Evolutionary conservation across 495 filamentous ascomycete species (phyloP).

Genomic region (Penicillium bialowiezense): DNA sequence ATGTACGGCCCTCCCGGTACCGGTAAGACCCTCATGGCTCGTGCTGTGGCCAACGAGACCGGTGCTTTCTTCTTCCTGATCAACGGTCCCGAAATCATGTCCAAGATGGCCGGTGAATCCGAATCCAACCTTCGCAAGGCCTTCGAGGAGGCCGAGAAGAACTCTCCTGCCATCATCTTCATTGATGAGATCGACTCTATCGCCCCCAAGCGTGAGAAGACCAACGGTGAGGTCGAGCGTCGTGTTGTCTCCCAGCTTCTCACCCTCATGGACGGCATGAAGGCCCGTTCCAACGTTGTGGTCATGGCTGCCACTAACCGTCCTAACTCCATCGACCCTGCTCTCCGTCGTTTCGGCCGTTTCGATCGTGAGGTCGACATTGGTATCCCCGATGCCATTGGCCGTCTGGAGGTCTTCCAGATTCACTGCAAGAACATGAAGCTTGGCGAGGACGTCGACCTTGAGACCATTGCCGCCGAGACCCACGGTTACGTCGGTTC

Average conservation of each 20-base stretch:
- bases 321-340: constrained; percentile 94
- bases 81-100: constrained; percentile 99
- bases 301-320: constrained; percentile 99
- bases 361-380: constrained; percentile 99
- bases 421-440: constrained; percentile 99
- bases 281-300: constrained; percentile 95
- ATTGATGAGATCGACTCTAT: constrained; percentile 99
- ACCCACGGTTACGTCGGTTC: constrained; percentile 99
- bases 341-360: constrained; percentile 88
- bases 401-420: constrained; percentile 96
- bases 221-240: constrained; percentile 97
- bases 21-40: constrained; percentile 98
- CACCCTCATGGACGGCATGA: constrained; percentile 99
- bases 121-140: constrained; percentile 97
- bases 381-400: constrained; percentile 95
- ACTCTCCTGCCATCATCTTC: constrained; percentile 98
- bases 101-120: constrained; percentile 99
- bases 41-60: constrained; percentile 97
- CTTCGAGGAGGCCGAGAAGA: constrained; percentile 99
- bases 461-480: constrained; percentile 94
- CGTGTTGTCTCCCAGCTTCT: constrained; percentile 97
- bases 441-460: constrained; percentile 92
- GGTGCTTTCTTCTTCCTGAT: constrained; percentile 99
- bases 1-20: constrained; percentile 98
- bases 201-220: constrained; percentile 99